Evolutionary conservation across 2,329 filamentous ascomycete genomes (phyloP).

Genomic region (Venturia effusa): DNA sequence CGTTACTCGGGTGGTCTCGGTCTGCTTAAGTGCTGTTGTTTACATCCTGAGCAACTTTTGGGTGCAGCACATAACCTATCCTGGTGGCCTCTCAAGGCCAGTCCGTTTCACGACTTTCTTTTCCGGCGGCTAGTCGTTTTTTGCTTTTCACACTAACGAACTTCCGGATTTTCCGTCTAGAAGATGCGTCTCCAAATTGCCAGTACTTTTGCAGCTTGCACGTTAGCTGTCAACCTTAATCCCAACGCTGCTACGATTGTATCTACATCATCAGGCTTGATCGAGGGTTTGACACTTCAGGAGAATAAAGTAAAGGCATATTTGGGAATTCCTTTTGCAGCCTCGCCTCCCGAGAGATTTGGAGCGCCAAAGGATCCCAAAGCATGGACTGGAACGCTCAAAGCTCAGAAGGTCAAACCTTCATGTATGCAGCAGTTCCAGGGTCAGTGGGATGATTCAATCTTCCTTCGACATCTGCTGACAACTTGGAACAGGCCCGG

Average conservation of each 20-base stretch:
- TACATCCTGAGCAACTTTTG: no score
- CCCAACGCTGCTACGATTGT: background rate
- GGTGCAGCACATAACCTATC: background rate
- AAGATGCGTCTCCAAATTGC: background rate
- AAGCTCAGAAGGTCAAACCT: conserved; percentile 3
- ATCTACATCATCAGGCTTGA: background rate
- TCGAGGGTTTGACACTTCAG: conserved; percentile 10
- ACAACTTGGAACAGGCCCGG: conserved; percentile 12
- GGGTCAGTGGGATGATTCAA: background rate
- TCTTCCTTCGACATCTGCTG: background rate
- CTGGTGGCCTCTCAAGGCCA: background rate
- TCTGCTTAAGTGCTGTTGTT: background rate
- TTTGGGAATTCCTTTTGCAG: conserved; percentile 24
- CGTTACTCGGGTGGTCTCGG: background rate
- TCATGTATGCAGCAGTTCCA: conserved; percentile 1
- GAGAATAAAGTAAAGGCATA: conserved; percentile 21
- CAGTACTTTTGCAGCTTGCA: background rate
- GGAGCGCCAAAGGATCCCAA: conserved; percentile 17
- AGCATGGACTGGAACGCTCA: conserved; percentile 10
- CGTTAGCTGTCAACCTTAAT: background rate
- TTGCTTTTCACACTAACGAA: background rate
- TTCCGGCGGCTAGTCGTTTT: background rate
- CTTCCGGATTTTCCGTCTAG: background rate
- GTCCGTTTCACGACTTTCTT: background rate
- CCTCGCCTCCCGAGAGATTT: conserved; percentile 22